Conservation (phyloP, 2,329 filamentous ascomycete species). For the Fusarium sp. region DNA sequence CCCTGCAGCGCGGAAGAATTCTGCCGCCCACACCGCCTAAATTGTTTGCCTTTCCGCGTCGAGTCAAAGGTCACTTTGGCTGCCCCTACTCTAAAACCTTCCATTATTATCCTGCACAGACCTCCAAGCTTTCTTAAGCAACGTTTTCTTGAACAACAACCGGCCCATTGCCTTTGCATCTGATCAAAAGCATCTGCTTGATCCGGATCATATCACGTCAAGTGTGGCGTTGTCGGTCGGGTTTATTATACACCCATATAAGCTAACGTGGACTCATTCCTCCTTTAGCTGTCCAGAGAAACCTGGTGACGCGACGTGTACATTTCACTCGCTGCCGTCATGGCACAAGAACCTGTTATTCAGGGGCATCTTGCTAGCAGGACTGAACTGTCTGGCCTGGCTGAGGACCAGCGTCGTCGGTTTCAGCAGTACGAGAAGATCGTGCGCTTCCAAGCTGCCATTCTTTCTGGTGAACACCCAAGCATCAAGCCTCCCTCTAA, state of each 20-base stretch:
- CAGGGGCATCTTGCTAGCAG: constrained; percentile 34
- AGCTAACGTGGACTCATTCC: constrained; percentile 23
- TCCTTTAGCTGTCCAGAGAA: constrained; percentile 30
- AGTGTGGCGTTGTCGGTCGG: constrained; percentile 28
- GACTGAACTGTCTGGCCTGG: constrained; percentile 49
- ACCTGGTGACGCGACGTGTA: constrained; percentile 44
- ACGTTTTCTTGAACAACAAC: constrained; percentile 31
- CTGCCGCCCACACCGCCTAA: constrained; percentile 52
- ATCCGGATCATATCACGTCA: constrained; percentile 23
- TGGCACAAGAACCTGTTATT: constrained; percentile 49
- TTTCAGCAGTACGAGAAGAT: constrained; percentile 84
- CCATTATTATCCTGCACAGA: constrained; percentile 33
- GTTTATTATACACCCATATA: constrained; percentile 27
- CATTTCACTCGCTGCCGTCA: constrained; percentile 42
- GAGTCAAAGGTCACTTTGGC: constrained; percentile 17
- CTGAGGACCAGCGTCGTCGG: constrained; percentile 69
- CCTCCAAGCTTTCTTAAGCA: constrained; percentile 27
- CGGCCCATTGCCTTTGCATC: constrained; percentile 21
- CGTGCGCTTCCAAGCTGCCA: constrained; percentile 82
- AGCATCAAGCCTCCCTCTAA: constrained; percentile 70
- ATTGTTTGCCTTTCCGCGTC: constrained; percentile 36
- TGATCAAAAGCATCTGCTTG: constrained; percentile 26
- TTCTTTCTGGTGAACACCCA: constrained; percentile 83
- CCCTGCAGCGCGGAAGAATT: constrained; percentile 21
- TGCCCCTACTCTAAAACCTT: constrained; percentile 9